Conservation (phyloP, 495 filamentous ascomycete species). For the Daldinia decipiens region DNA sequence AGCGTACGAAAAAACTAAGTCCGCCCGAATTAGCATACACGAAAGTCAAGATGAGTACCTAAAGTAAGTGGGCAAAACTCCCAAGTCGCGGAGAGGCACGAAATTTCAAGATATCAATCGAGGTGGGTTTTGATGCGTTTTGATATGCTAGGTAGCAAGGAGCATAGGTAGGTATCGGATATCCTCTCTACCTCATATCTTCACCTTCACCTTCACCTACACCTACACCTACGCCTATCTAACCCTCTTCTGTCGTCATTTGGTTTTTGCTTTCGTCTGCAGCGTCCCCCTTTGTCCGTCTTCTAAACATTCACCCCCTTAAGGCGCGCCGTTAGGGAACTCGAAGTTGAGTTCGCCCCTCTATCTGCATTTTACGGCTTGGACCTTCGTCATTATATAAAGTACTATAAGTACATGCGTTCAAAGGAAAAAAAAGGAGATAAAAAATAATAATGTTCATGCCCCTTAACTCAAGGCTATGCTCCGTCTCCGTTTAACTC, state of each 20-base stretch:
- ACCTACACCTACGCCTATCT: conserved; percentile 3
- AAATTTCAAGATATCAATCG: not conserved
- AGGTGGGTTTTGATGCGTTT: conserved; percentile 35
- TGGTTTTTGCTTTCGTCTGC: conserved; percentile 1
- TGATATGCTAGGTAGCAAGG: conserved; percentile 25
- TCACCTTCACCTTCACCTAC: conserved; percentile 9
- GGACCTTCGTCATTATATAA: conserved; percentile 42
- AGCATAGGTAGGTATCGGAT: not conserved
- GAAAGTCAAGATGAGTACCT: not conserved
- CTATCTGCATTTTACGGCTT: conserved; percentile 27
- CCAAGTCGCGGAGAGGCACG: not conserved
- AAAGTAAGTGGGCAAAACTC: not conserved
- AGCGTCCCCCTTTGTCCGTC: not conserved
- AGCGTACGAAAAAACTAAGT: not conserved
- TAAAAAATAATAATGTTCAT: conserved; percentile 11
- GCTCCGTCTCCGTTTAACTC: conserved; percentile 15
- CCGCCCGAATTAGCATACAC: not conserved
- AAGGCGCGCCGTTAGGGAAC: conserved; percentile 17
- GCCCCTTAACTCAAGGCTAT: conserved; percentile 18
- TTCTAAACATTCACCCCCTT: conserved; percentile 20
- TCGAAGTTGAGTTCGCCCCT: conserved; percentile 6
- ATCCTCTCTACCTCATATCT: conserved; percentile 25
- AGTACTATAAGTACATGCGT: conserved; percentile 48
- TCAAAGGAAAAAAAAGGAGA: conserved; percentile 19
- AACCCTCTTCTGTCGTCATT: conserved; percentile 24